These are phyloP conservation scores for Porcisia hertigi DNA, from an alignment of 208 protist genomes.

Conservation along the genomic window DNA sequence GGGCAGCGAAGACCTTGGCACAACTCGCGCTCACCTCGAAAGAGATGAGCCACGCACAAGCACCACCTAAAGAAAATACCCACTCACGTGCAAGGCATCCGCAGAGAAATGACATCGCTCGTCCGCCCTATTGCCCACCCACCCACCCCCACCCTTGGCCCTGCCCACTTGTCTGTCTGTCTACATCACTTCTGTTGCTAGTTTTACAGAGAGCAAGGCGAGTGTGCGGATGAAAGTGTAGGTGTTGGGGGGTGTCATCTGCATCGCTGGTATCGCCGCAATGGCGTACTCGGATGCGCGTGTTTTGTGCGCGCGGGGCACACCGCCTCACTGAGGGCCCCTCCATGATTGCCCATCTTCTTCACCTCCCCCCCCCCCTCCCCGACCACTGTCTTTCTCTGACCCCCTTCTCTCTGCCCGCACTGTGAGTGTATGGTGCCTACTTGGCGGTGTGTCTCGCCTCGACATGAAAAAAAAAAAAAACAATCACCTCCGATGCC, in stretches of 20 bases:
- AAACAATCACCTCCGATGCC: no score
- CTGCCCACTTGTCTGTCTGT: not conserved
- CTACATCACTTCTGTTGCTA: not conserved
- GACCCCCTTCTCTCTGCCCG: no score
- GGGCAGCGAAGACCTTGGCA: not conserved
- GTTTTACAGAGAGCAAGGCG: not conserved
- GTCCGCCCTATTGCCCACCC: not conserved
- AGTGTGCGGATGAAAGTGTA: not conserved
- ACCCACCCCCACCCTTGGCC: not conserved
- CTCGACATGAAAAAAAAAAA: no score
- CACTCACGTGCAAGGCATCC: not conserved
- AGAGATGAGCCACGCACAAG: not conserved
- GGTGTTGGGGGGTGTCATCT: not conserved
- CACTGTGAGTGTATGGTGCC: no score
- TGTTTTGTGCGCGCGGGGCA: not conserved
- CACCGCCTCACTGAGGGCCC: not conserved
- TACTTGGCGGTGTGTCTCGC: no score
- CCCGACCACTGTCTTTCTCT: no score
- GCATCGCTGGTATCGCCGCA: not conserved
- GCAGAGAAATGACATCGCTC: not conserved
- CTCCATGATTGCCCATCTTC: not conserved
- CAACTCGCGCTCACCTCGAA: not conserved
- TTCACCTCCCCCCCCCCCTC: not conserved
- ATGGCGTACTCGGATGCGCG: not conserved
- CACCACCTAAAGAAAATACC: not conserved